Percentiles rank a stretch among this genome's conserved stretches.
phyloP scores from a whole-genome alignment of 371 early-diverging fungal species.

The Apophysomyces variabilis region DNA sequence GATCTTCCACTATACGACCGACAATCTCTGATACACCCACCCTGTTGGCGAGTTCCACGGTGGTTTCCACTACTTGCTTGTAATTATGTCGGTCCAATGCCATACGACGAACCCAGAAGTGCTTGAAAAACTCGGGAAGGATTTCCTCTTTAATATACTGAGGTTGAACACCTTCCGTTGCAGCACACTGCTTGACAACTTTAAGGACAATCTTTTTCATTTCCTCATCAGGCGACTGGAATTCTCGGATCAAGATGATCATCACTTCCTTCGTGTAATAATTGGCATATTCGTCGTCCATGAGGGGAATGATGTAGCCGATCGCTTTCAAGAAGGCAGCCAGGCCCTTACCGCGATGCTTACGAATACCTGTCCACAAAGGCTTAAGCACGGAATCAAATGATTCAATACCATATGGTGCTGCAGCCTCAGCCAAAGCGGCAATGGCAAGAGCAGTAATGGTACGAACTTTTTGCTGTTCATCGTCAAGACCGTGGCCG shows the following conservation, averaged over 20 bases:
- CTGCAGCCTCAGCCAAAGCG: constrained; percentile 96
- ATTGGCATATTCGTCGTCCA: constrained; percentile 95
- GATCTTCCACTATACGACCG: constrained; percentile 80
- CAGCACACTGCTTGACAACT: constrained; percentile 95
- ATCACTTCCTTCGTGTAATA: constrained; percentile 93
- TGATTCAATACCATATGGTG: constrained; percentile 98
- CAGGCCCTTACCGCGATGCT: constrained; percentile 94
- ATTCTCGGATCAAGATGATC: constrained; percentile 92
- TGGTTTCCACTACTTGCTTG: constrained; percentile 93
- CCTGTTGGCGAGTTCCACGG: constrained; percentile 91
- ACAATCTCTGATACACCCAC: constrained; percentile 93
- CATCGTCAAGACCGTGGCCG: constrained; percentile 92
- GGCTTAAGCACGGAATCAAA: constrained; percentile 92
- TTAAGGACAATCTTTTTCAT: constrained; percentile 98
- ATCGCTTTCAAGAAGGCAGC: constrained; percentile 98
- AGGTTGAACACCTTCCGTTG: constrained; percentile 91
- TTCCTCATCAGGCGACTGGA: constrained; percentile 96
- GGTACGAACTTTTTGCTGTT: constrained; percentile 95
- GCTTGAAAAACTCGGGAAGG: constrained; percentile 91
- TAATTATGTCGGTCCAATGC: constrained; percentile 94
- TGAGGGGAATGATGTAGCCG: constrained; percentile 96
- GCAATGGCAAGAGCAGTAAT: constrained; percentile 94
- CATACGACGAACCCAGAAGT: constrained; percentile 98
- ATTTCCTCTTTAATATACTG: constrained; percentile 88
- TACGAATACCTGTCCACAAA: constrained; percentile 92